A percentile compares a stretch with the other conserved stretches of the same genome.
Conservation (phyloP, 257 asterid species). For the Przewalskia tangutica region DNA sequence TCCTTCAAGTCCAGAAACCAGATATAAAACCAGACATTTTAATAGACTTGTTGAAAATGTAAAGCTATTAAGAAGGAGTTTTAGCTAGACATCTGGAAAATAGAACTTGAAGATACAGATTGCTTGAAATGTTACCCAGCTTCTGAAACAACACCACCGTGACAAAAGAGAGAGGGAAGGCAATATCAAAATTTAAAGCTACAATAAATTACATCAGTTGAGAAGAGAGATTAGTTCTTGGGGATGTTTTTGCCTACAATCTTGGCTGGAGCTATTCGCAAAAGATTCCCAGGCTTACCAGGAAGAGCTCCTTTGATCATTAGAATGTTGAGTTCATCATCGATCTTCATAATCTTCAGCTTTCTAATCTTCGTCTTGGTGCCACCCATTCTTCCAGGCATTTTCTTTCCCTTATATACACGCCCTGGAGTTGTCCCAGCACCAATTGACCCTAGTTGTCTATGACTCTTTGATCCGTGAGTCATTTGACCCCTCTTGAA, state of each 20-base stretch:
- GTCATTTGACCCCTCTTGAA: conserved; percentile 90
- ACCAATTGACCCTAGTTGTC: conserved; percentile 89
- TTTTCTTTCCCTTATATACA: conserved; percentile 85
- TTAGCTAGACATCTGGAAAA: neutral
- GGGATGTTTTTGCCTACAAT: conserved; percentile 87
- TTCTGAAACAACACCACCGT: neutral
- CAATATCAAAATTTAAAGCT: neutral
- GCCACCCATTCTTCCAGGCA: conserved; percentile 99
- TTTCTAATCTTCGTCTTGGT: conserved; percentile 74
- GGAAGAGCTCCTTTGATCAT: conserved; percentile 94
- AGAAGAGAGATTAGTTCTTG: conserved; percentile 28
- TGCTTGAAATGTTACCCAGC: neutral
- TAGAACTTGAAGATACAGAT: neutral
- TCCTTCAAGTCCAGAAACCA: neutral
- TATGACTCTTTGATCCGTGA: conserved; percentile 93
- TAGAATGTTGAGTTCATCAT: conserved; percentile 59
- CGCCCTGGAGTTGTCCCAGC: conserved; percentile 99
- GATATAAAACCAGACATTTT: neutral
- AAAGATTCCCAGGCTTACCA: conserved; percentile 96
- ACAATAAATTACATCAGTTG: conserved; percentile 7
- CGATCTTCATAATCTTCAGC: conserved; percentile 76
- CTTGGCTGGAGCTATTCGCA: conserved; percentile 90
- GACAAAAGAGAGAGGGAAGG: neutral
- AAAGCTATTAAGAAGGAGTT: neutral
- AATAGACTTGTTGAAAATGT: neutral